These are phyloP conservation scores for Paecilomyces variotii DNA, from an alignment of 2,329 filamentous ascomycete genomes.

Conservation along the genomic window DNA sequence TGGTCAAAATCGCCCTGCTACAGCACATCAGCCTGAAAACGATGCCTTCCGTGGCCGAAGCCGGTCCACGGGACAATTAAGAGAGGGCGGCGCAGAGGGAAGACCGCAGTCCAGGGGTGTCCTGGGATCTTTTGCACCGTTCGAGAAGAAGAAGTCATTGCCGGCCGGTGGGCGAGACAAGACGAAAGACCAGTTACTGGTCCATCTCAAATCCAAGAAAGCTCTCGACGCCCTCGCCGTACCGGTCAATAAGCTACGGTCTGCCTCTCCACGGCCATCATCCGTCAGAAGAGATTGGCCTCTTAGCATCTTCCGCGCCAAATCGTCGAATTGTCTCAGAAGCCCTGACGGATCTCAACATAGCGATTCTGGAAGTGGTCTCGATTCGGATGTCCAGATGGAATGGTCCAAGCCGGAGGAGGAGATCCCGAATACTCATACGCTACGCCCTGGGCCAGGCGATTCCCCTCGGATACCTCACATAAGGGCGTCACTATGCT, in stretches of 20 bases:
- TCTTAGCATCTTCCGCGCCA: constrained; percentile 24
- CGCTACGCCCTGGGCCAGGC: constrained; percentile 19
- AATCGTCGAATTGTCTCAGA: constrained; percentile 11
- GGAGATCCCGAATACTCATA: constrained; percentile 21
- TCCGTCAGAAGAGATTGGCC: constrained; percentile 17
- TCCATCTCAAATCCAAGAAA: constrained; percentile 26
- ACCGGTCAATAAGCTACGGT: constrained; percentile 14
- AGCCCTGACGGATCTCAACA: background rate
- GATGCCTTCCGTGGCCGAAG: constrained; percentile 15
- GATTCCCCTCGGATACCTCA: constrained; percentile 24
- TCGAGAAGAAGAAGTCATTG: constrained; percentile 3
- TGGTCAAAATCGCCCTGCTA: constrained; percentile 14
- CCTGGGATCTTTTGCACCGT: constrained; percentile 5
- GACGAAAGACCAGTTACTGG: constrained; percentile 24
- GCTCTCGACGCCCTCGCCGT: constrained; percentile 25
- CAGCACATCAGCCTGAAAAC: constrained; percentile 10
- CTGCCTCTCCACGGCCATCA: constrained; percentile 4
- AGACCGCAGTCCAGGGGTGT: constrained; percentile 11
- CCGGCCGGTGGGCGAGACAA: constrained; percentile 13
- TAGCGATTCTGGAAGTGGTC: background rate
- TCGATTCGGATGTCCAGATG: constrained; percentile 15
- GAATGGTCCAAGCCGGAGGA: constrained; percentile 14
- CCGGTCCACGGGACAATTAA: constrained; percentile 20
- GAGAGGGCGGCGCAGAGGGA: constrained; percentile 10
- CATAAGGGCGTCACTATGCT: constrained; percentile 16